Base-by-base conservation (phyloP, 2,329 filamentous ascomycete species). In the Ophiocordyceps australis region DNA sequence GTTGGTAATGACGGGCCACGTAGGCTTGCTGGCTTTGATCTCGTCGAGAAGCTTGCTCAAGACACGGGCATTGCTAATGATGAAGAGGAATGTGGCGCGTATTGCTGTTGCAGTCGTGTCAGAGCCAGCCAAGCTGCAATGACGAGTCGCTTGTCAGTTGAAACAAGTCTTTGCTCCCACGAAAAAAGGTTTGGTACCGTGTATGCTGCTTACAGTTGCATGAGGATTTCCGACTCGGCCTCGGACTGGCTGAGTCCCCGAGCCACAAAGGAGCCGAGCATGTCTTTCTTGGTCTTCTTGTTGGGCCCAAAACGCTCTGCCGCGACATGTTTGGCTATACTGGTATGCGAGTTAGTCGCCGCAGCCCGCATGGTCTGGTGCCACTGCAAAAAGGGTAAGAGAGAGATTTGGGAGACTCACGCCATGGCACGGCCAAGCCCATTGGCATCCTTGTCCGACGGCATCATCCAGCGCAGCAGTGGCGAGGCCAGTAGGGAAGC, bases 31-130 rank as follows among this genome's bases (percentile, higher is more conserved):
- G 3, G 35, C 25, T 14, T 31, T 32, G 15, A 38, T 43, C 19
- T 39, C 44, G 22, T 23, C 20, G 5, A 55, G 53, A 0, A 73
- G 44, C 43, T 51, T 56, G 4, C 34, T 29, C 29, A 59, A 52
- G 1, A 65, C 53, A 2, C 46, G 47, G 0, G 59, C 58, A 14
- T 53, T 58, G n/a, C 55, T 62, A 14, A 59, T 53, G 28, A 71
- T 39, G 37, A 63, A 54, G 14, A 70, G 51, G 28, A 71, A 33
- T 2, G 56, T 64, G 20, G 56, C 49, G 3, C 66, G 57, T 8
- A 73, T 54, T 3, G 55, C 55, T 1, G 61, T 64, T 1, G 67
- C 62, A 0, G 64, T 66, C 4, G 63, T 69, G 31, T 72, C 66
- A 1, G 62, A 63, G 4, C 66, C 67, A 5, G 65, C 65, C 5